These are phyloP conservation scores for Erodium chrysanthum DNA, from an alignment of 441 rosid species.

Conservation along the genomic window DNA sequence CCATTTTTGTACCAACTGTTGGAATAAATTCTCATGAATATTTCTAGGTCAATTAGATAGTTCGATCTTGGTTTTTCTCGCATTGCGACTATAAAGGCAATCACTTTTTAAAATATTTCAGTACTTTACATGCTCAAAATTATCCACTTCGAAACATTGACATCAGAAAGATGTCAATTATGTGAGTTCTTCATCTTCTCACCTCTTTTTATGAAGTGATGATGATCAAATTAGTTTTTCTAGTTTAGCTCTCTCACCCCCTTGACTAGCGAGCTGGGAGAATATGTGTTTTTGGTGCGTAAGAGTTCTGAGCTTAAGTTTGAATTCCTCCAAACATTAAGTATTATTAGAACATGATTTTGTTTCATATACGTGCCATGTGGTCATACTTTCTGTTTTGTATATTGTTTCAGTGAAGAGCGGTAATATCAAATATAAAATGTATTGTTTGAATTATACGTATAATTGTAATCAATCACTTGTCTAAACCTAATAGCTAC, in stretches of 20 bases:
- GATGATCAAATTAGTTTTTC: background rate
- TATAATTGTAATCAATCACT: background rate
- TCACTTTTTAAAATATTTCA: no score
- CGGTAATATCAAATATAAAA: background rate
- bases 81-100: no score
- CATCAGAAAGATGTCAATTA: no score
- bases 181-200: no score
- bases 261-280: background rate
- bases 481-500: background rate
- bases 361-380: background rate
- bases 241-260: background rate
- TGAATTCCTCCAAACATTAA: background rate
- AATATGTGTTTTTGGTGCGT: background rate
- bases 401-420: background rate
- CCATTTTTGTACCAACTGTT: background rate
- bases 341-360: slow-evolving; percentile 2
- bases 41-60: no score
- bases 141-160: no score
- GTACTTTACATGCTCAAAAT: no score
- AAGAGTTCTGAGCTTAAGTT: background rate
- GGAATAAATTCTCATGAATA: no score
- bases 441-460: background rate
- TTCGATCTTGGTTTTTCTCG: background rate
- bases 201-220: background rate
- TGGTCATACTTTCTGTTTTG: background rate